Percentiles rank a stretch among this genome's conserved stretches.
Conservation (phyloP, 441 rosid species). For the Jatropha multifida region DNA sequence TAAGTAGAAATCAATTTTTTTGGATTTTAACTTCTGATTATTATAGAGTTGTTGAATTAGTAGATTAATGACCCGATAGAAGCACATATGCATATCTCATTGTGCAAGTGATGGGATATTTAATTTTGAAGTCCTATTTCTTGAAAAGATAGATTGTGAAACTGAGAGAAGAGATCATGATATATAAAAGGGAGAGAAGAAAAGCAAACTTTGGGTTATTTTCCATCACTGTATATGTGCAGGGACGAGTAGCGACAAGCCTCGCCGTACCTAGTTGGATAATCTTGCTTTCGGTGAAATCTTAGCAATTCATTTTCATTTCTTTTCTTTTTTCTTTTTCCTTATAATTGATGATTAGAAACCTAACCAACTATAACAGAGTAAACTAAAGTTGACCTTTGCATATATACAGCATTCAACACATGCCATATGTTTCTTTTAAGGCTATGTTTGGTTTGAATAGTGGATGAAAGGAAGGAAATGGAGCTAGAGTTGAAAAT, state of each 20-base stretch:
- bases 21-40: too few species aligned
- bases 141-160: neutral
- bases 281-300: conserved; percentile 13
- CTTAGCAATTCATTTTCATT: neutral
- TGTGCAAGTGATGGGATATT: neutral
- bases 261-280: neutral
- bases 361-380: neutral
- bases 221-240: neutral
- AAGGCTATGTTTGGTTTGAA: too few species aligned
- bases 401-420: too few species aligned
- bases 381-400: conserved; percentile 1
- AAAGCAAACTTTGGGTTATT: neutral
- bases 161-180: too few species aligned
- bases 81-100: neutral
- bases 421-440: too few species aligned
- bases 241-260: conserved; percentile 1
- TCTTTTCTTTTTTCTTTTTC: too few species aligned
- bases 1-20: too few species aligned
- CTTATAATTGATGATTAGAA: neutral
- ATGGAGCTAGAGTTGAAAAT: too few species aligned
- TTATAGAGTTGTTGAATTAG: too few species aligned
- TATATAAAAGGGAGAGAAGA: too few species aligned
- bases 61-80: neutral
- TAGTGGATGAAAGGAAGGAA: too few species aligned
- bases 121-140: neutral